phyloP scores from a whole-genome alignment of 352 stramenopile species.

The Pythium insidiosum region DNA sequence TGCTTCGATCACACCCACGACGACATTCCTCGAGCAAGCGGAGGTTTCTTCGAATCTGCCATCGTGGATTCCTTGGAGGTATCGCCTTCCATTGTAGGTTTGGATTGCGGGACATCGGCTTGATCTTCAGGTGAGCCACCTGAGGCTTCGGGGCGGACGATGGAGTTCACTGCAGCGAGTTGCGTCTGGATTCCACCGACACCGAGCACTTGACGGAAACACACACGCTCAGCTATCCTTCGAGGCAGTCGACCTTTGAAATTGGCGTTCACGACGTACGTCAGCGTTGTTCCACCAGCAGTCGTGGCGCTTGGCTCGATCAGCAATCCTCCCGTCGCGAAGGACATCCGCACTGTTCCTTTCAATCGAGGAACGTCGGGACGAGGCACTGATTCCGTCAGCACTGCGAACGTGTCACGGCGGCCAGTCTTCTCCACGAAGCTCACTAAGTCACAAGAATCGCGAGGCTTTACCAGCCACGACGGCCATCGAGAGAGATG shows the following conservation, averaged over 20 bases:
- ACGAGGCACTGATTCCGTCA: slow-evolving; percentile 60
- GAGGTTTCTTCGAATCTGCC: no score
- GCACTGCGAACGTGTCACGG: slow-evolving; percentile 49
- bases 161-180: no score
- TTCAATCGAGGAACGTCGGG: slow-evolving; percentile 61
- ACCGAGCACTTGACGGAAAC: slow-evolving; percentile 63
- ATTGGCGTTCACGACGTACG: slow-evolving; percentile 18
- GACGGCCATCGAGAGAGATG: slow-evolving; percentile 72
- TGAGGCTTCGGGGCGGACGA: no score
- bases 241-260: slow-evolving; percentile 42
- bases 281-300: slow-evolving; percentile 12
- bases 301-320: slow-evolving; percentile 30
- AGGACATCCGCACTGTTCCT: slow-evolving; percentile 63
- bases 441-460: slow-evolving; percentile 74
- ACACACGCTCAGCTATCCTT: slow-evolving; percentile 68
- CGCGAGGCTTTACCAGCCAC: slow-evolving; percentile 71
- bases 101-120: no score
- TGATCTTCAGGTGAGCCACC: no score
- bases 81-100: no score
- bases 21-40: no score
- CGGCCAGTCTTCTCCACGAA: slow-evolving; percentile 67
- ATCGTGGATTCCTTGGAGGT: no score
- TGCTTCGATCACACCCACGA: no score
- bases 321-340: slow-evolving; percentile 59
- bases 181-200: slow-evolving; percentile 38